phyloP scores from a whole-genome alignment of 1,284 basidiomycete genomes.

The Papiliotrema terrestris region DNA sequence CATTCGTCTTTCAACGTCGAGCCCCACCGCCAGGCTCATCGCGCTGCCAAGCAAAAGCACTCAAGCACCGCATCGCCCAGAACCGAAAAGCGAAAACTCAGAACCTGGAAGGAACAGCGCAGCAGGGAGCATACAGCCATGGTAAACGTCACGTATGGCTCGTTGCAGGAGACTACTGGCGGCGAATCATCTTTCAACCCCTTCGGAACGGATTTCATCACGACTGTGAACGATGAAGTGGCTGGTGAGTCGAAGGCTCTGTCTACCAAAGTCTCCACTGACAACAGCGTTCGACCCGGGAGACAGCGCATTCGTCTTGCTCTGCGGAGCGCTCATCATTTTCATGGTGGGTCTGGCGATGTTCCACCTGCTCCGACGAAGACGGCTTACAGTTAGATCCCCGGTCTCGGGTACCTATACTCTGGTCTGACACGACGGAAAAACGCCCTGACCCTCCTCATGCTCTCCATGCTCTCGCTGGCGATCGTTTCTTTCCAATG shows the following conservation, averaged over 20 bases:
- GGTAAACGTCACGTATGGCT: constrained; percentile 15
- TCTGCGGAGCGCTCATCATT: constrained; percentile 73
- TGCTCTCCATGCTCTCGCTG: constrained; percentile 62
- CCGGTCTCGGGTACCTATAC: constrained; percentile 72
- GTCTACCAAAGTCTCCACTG: background rate
- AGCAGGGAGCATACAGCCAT: background rate
- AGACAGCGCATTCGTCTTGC: constrained; percentile 77
- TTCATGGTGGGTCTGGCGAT: constrained; percentile 44
- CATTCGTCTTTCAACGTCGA: no score
- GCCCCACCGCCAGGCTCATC: no score
- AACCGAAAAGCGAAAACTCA: no score
- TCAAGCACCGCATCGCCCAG: no score
- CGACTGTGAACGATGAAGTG: constrained; percentile 17
- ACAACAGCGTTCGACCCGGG: constrained; percentile 62
- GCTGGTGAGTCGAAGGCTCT: constrained; percentile 4
- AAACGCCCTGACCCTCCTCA: constrained; percentile 54
- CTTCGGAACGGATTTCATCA: constrained; percentile 29
- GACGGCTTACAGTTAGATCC: constrained; percentile 52
- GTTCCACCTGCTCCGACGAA: background rate
- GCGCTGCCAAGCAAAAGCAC: no score
- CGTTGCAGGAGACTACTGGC: constrained; percentile 6
- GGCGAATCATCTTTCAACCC: constrained; percentile 17
- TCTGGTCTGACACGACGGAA: constrained; percentile 75
- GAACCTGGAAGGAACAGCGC: no score
- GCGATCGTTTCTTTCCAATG: constrained; percentile 76